phyloP scores from a whole-genome alignment of 495 filamentous ascomycete genomes.

The Talaromyces adpressus region DNA sequence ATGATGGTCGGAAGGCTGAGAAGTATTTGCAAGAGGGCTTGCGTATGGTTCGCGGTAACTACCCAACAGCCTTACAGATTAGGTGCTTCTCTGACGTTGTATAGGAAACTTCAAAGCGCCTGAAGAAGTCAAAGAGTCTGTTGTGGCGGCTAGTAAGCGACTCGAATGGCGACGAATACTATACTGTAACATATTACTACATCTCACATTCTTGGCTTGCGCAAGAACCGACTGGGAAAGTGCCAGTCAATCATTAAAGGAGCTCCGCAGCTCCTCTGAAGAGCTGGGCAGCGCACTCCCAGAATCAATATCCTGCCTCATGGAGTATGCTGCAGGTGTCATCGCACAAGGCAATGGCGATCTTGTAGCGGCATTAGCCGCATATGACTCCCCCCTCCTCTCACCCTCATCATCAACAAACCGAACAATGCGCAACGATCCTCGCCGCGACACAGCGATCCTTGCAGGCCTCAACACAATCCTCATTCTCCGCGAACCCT shows the following conservation, averaged over 20 bases:
- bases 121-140: slow-evolving; percentile 38
- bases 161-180: slow-evolving; percentile 47
- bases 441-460: slow-evolving; percentile 64
- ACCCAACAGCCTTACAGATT: not conserved
- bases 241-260: slow-evolving; percentile 37
- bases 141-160: slow-evolving; percentile 34
- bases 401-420: slow-evolving; percentile 37
- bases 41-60: slow-evolving; percentile 47
- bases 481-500: slow-evolving; percentile 68
- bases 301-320: slow-evolving; percentile 34
- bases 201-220: slow-evolving; percentile 53
- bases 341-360: slow-evolving; percentile 75
- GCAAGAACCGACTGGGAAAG: slow-evolving; percentile 56
- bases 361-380: slow-evolving; percentile 53
- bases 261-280: slow-evolving; percentile 29
- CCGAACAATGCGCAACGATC: slow-evolving; percentile 38
- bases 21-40: slow-evolving; percentile 62
- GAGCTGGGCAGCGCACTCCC: slow-evolving; percentile 32
- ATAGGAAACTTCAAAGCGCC: slow-evolving; percentile 33
- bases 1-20: slow-evolving; percentile 59
- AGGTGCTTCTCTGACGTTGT: not conserved
- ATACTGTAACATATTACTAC: slow-evolving; percentile 49
- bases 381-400: slow-evolving; percentile 58
- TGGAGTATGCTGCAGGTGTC: slow-evolving; percentile 66
- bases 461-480: slow-evolving; percentile 75